These are phyloP conservation scores for Scheffersomyces stambukii DNA, from an alignment of 1,139 yeast genomes.

Conservation along the genomic window DNA sequence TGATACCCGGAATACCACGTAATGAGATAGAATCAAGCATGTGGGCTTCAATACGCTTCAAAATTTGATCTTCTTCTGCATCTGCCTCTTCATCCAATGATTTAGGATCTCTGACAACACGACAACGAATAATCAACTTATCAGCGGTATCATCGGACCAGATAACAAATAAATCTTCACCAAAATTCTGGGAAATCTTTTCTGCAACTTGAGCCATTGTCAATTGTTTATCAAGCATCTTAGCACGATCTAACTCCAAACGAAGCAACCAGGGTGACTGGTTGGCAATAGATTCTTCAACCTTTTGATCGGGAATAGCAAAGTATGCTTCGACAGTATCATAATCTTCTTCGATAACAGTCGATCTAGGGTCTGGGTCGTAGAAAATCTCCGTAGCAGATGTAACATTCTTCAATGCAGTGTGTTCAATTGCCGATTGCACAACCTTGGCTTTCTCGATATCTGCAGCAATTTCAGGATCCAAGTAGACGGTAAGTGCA, in stretches of 20 bases:
- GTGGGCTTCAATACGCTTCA: conserved; percentile 91
- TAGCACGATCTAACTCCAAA: conserved; percentile 95
- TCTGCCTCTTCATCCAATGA: conserved; percentile 89
- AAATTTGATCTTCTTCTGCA: conserved; percentile 95
- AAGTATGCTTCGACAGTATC: conserved; percentile 97
- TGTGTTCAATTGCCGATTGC: conserved; percentile 95
- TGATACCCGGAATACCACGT: conserved; percentile 93
- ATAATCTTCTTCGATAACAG: conserved; percentile 93
- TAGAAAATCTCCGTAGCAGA: conserved; percentile 96
- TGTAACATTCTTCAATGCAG: conserved; percentile 90
- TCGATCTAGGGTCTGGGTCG: conserved; percentile 96
- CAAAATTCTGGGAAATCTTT: conserved; percentile 88
- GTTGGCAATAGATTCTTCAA: conserved; percentile 85
- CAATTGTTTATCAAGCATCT: conserved; percentile 95
- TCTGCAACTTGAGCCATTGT: conserved; percentile 99
- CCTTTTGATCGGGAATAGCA: conserved; percentile 96
- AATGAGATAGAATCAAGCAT: conserved; percentile 93
- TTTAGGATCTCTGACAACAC: conserved; percentile 97
- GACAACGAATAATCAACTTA: conserved; percentile 93
- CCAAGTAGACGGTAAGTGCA: conserved; percentile 85
- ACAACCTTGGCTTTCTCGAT: conserved; percentile 92
- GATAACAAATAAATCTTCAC: conserved; percentile 91
- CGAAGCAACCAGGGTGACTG: conserved; percentile 98
- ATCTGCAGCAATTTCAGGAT: conserved; percentile 76
- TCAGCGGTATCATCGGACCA: conserved; percentile 99